Evolutionary conservation across 345 rosid species (phyloP).

Genomic region (Populus davidiana): DNA sequence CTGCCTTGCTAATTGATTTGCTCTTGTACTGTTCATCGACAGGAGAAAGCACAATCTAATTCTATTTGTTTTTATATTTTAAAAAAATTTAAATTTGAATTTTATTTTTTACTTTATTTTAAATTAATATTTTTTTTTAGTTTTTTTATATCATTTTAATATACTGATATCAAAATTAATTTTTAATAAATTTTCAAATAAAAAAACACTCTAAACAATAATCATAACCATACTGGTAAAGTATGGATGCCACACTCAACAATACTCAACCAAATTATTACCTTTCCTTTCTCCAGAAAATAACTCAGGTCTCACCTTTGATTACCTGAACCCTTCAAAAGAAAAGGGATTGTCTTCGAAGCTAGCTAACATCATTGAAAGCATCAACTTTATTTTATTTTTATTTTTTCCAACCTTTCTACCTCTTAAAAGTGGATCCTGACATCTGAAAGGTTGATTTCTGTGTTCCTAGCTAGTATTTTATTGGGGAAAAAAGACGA

Average conservation of each 20-base stretch:
- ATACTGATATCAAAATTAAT: too few species aligned
- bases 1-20: not conserved
- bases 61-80: too few species aligned
- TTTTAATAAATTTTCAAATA: too few species aligned
- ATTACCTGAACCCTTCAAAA: conserved; percentile 11
- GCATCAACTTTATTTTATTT: not conserved
- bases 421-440: not conserved
- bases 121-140: too few species aligned
- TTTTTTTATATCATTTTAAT: too few species aligned
- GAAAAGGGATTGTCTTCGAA: conserved; percentile 4
- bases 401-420: not conserved
- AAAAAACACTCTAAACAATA: too few species aligned
- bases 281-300: not conserved
- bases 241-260: not conserved
- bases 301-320: conserved; percentile 13
- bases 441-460: conserved; percentile 12
- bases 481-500: not conserved
- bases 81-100: too few species aligned
- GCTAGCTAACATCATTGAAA: not conserved
- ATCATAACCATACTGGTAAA: too few species aligned
- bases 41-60: not conserved
- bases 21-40: not conserved
- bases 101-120: too few species aligned
- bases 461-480: not conserved
- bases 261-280: not conserved